Conservation (phyloP, 331 rosid genomes). For the Rosa hybrid region DNA sequence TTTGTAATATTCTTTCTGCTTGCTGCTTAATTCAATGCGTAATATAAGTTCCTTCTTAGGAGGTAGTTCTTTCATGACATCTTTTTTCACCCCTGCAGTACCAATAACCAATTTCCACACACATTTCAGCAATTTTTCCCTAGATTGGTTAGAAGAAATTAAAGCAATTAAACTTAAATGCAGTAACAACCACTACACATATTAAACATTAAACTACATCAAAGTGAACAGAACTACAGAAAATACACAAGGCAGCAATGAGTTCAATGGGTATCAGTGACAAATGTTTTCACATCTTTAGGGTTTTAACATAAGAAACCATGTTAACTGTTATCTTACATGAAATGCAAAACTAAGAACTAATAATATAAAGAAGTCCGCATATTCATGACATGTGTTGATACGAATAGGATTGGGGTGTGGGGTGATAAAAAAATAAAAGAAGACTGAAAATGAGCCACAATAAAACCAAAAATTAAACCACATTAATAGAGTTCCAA, state of each 20-base stretch:
- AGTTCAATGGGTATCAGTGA: not conserved
- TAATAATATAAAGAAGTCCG: not conserved
- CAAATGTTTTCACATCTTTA: not conserved
- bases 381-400: not conserved
- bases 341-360: not conserved
- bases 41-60: constrained; percentile 96
- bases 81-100: constrained; percentile 90
- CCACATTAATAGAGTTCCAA: not conserved
- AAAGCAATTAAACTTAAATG: not conserved
- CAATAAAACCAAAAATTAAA: not conserved
- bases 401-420: not conserved
- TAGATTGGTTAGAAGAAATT: not conserved
- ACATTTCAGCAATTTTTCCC: constrained; percentile 11
- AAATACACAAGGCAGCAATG: not conserved
- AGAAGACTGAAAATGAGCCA: not conserved
- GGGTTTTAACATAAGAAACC: not conserved
- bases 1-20: constrained; percentile 96
- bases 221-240: too few relatives aligned
- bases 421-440: not conserved
- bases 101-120: constrained; percentile 24
- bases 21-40: constrained; percentile 87
- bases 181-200: not conserved
- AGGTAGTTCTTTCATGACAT: constrained; percentile 98
- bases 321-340: not conserved
- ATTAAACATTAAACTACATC: not conserved